Evolutionary conservation across 2,329 filamentous ascomycete genomes (phyloP).

Genomic region (Samsoniella hepiali): DNA sequence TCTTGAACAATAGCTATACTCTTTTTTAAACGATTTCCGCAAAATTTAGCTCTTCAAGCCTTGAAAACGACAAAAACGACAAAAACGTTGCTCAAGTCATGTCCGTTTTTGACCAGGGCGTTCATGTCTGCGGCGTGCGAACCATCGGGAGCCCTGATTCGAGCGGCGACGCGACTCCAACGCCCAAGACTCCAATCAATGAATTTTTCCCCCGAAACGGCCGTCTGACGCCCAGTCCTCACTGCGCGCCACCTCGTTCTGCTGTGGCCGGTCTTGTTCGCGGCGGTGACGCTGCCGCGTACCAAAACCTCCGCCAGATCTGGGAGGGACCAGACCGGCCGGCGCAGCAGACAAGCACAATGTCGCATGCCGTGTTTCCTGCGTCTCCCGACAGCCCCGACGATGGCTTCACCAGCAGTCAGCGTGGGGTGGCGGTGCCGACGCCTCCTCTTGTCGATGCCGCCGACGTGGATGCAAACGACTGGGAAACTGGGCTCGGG

Average conservation of each 20-base stretch:
- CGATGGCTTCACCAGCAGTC: neutral
- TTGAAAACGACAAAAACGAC: neutral
- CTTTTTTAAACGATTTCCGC: neutral
- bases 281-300: neutral
- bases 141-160: neutral
- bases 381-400: neutral
- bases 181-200: neutral
- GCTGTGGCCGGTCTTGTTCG: too few relatives aligned
- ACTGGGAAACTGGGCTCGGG: neutral
- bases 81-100: neutral
- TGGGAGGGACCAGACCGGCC: neutral
- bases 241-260: neutral
- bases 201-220: neutral
- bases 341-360: neutral
- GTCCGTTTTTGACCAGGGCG: neutral
- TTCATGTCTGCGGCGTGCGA: neutral
- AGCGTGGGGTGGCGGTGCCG: neutral
- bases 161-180: neutral
- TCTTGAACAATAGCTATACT: neutral
- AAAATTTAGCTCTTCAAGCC: neutral
- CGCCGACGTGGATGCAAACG: neutral
- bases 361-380: neutral
- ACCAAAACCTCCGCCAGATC: neutral
- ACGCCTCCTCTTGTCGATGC: neutral
- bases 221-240: neutral